Conservation (phyloP, 257 asterid genomes). For the Jasminum sambac region DNA sequence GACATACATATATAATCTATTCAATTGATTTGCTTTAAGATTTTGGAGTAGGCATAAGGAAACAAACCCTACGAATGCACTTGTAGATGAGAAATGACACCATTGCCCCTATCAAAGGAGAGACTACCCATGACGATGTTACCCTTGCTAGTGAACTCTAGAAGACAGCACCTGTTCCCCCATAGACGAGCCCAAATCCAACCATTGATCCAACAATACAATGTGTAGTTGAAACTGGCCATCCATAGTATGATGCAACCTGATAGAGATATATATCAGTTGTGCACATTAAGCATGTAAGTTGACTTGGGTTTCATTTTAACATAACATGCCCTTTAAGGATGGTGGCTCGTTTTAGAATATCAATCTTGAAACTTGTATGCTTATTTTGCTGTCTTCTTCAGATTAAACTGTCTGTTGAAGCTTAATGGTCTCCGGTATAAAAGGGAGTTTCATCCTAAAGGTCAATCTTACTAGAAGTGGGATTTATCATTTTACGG, state of each 20-base stretch:
- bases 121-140: conserved; percentile 88
- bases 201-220: conserved; percentile 97
- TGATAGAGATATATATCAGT: conserved; percentile 22
- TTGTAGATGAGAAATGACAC: conserved; percentile 83
- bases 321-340: not conserved
- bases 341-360: not conserved
- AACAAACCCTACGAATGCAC: conserved; percentile 82
- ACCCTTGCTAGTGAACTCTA: conserved; percentile 94
- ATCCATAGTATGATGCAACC: conserved; percentile 92
- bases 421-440: not conserved
- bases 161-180: conserved; percentile 87
- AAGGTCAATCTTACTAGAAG: not conserved
- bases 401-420: not conserved
- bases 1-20: too few species aligned
- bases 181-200: conserved; percentile 87
- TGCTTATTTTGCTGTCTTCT: not conserved
- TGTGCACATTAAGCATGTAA: too few species aligned
- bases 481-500: not conserved
- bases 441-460: not conserved
- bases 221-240: conserved; percentile 97
- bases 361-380: not conserved
- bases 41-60: not conserved
- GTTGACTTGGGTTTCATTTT: not conserved
- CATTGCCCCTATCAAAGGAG: conserved; percentile 81
- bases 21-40: not conserved